These are phyloP conservation scores for Dictyostelium purpureum DNA, from an alignment of 78 protist species.

Conservation along the genomic window DNA sequence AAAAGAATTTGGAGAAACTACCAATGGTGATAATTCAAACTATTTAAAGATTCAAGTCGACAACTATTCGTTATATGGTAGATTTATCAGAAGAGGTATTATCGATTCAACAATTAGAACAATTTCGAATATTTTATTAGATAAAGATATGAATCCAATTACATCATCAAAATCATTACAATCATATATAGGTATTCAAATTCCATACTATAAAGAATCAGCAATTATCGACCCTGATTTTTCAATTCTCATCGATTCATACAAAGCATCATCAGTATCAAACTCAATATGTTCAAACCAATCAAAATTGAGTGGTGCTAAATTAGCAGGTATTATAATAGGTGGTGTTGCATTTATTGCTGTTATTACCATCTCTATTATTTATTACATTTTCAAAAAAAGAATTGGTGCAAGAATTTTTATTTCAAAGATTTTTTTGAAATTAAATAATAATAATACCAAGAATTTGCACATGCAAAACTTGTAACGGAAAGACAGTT, in stretches of 20 bases:
- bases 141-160: background rate
- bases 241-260: background rate
- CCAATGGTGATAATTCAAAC: background rate
- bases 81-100: conserved; percentile 23
- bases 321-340: background rate
- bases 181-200: background rate
- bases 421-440: too few species aligned
- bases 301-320: background rate
- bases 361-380: background rate
- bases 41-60: background rate
- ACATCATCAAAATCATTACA: background rate
- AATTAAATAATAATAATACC: too few species aligned
- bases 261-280: background rate
- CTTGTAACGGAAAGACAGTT: too few species aligned
- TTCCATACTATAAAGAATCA: background rate
- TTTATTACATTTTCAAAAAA: background rate
- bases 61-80: background rate
- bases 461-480: too few species aligned
- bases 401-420: background rate
- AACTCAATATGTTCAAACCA: background rate
- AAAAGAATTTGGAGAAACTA: background rate
- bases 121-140: background rate
- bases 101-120: background rate
- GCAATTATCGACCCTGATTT: conserved; percentile 12
- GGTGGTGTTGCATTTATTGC: background rate